Evolutionary conservation across 208 protist genomes (phyloP).

Genomic region (Crithidia expoeki): DNA sequence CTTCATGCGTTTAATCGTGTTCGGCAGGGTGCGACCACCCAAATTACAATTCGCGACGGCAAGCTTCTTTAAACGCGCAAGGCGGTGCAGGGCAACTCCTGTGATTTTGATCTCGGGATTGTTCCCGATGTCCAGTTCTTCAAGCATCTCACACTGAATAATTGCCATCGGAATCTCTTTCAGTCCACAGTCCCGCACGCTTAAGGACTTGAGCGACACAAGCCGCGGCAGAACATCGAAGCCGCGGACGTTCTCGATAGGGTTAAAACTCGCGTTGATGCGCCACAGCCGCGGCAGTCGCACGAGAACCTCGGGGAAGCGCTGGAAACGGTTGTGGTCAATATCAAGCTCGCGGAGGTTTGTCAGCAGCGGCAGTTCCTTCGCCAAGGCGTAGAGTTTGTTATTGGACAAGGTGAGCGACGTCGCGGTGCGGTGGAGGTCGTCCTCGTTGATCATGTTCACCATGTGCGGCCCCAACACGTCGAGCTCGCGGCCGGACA

Average conservation of each 20-base stretch:
- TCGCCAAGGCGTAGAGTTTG: conserved; percentile 76
- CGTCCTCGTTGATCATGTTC: conserved; percentile 66
- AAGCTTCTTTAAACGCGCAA: conserved; percentile 53
- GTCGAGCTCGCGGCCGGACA: conserved; percentile 69
- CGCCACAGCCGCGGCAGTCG: conserved; percentile 56
- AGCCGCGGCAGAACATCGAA: conserved; percentile 64
- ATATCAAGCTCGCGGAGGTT: conserved; percentile 81
- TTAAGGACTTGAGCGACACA: conserved; percentile 46
- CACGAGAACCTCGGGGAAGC: conserved; percentile 65
- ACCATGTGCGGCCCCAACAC: conserved; percentile 64
- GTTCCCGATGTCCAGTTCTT: conserved; percentile 80
- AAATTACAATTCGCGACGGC: conserved; percentile 74
- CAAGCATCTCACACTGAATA: conserved; percentile 46
- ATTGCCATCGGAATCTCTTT: conserved; percentile 51
- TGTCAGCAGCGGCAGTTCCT: conserved; percentile 72
- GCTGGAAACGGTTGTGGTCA: conserved; percentile 74
- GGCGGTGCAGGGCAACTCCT: conserved; percentile 44
- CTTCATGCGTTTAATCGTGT: conserved; percentile 51
- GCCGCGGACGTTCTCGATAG: conserved; percentile 46
- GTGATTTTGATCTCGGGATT: conserved; percentile 63
- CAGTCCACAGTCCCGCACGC: conserved; percentile 62
- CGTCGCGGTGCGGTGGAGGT: conserved; percentile 68
- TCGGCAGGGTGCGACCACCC: conserved; percentile 55
- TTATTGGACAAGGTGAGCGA: conserved; percentile 81
- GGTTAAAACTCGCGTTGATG: conserved; percentile 75